Base-by-base conservation (phyloP, 768 basidiomycete genomes). In the Tulasnella sp. region DNA sequence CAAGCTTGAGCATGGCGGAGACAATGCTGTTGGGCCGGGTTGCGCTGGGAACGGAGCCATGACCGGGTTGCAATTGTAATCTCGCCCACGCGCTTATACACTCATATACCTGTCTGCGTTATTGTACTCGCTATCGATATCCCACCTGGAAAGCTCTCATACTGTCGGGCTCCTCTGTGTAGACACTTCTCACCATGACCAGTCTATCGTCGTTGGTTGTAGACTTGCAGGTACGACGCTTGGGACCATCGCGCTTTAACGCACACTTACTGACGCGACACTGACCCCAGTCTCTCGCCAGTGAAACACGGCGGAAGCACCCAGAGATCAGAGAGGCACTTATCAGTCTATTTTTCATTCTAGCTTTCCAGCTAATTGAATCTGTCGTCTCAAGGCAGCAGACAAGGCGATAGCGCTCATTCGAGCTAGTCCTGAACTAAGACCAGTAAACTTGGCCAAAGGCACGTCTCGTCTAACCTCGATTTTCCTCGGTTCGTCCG, bases 261-360 rank as follows among this genome's bases (percentile, higher is more conserved):
- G 38, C 7, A 27, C 25, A 21, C 8, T n/a, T 27, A 30, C 44
- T 55, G 53, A 61, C 17, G 53, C 19, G 30, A 5, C 30, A 25
- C 27, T 59, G 42, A 59, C 2, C 43, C n/a, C 57, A 92, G 86
- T 86, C 92, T 41, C 72, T 97, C 64, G 82, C 90, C 8, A 88
- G 85, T 66, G 93, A 94, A 74, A 90, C 89, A 24, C 79, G 84
- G 65, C 75, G 92, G 61, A 89, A 87, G 65, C 84, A 93, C 70
- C 89, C 91, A 21, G 92, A 96, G 69, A 89, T 96, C 65, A 85
- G 88, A 68, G 92, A 94, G 80, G 92, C 70, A 71, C 43, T 44
- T 64, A 38, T 63, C 31, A 9, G 29, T n/a, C n/a, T n/a, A 22
- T 30, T 4, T 24, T 51, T 25, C 49, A 22, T 2, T 15, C n/a